These are phyloP conservation scores for Daedaleopsis nitida DNA, from an alignment of 768 basidiomycete genomes.

Conservation along the genomic window DNA sequence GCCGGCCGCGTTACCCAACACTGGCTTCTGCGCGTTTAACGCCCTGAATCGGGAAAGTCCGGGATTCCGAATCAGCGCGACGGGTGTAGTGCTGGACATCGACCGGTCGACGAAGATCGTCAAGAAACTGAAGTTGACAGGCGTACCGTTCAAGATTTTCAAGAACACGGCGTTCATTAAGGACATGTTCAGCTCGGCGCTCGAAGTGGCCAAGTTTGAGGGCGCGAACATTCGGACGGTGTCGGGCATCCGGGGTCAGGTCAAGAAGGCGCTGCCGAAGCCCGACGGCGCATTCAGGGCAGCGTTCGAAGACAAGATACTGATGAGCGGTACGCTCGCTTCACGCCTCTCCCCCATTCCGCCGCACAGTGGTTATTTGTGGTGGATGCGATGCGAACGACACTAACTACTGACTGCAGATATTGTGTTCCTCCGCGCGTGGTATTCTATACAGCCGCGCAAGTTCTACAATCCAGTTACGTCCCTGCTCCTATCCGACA, in stretches of 20 bases:
- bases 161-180: constrained; percentile 98
- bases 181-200: constrained; percentile 92
- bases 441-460: constrained; percentile 94
- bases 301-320: constrained; percentile 96
- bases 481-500: constrained; percentile 82
- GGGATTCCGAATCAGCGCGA: constrained; percentile 89
- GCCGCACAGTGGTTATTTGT: too few species aligned
- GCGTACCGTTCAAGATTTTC: constrained; percentile 95
- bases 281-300: constrained; percentile 96
- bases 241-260: constrained; percentile 92
- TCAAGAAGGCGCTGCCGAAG: constrained; percentile 94
- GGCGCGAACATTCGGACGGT: constrained; percentile 96
- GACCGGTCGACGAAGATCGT: constrained; percentile 94
- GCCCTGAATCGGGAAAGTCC: constrained; percentile 63
- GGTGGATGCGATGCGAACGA: background rate
- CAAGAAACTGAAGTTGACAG: constrained; percentile 97
- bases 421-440: constrained; percentile 92
- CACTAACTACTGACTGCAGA: constrained; percentile 41
- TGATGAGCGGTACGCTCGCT: constrained; percentile 81
- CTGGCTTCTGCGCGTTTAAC: constrained; percentile 97
- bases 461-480: constrained; percentile 98
- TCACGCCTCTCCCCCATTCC: too few species aligned
- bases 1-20: constrained; percentile 88
- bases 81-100: constrained; percentile 92
- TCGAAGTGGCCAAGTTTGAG: constrained; percentile 98